phyloP scores from a whole-genome alignment of 2,329 filamentous ascomycete genomes.

The Hypoxylon sp. region DNA sequence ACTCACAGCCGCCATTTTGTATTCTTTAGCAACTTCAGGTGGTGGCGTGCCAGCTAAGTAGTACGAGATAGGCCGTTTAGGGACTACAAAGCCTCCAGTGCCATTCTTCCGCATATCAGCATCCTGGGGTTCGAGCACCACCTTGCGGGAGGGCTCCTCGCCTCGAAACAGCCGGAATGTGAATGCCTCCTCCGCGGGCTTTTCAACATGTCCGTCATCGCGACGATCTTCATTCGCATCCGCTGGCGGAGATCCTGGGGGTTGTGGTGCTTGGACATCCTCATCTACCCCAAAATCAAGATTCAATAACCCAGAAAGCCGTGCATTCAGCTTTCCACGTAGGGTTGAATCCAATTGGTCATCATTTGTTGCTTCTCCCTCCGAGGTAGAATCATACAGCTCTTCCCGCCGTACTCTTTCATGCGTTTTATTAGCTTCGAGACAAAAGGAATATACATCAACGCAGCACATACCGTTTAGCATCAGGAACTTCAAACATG shows the following conservation, averaged over 20 bases:
- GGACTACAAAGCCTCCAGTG: conserved; percentile 58
- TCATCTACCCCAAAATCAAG: conserved; percentile 53
- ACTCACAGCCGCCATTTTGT: conserved; percentile 64
- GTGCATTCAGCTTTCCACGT: conserved; percentile 63
- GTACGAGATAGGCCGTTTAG: conserved; percentile 62
- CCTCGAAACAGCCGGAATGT: conserved; percentile 72
- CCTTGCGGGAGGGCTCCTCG: conserved; percentile 61
- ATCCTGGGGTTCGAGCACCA: conserved; percentile 63
- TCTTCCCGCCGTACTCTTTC: conserved; percentile 70
- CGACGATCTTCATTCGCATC: conserved; percentile 30
- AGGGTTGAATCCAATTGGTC: conserved; percentile 57
- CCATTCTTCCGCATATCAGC: conserved; percentile 56
- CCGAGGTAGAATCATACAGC: conserved; percentile 60
- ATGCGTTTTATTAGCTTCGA: conserved; percentile 36
- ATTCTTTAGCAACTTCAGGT: conserved; percentile 57
- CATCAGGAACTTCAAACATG: conserved; percentile 68
- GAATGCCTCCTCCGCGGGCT: conserved; percentile 61
- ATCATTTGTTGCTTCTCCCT: conserved; percentile 52
- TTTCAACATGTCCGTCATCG: conserved; percentile 40
- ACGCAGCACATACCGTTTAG: conserved; percentile 62
- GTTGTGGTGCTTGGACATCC: conserved; percentile 21
- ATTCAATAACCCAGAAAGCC: conserved; percentile 63
- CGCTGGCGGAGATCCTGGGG: conserved; percentile 34
- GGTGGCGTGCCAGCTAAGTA: conserved; percentile 64
- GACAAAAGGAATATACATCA: conserved; percentile 2